A percentile compares a stretch with the other conserved stretches of the same genome.
These are phyloP conservation scores for Kodamaea neixiangensis DNA, from an alignment of 805 yeast genomes.

Conservation along the genomic window DNA sequence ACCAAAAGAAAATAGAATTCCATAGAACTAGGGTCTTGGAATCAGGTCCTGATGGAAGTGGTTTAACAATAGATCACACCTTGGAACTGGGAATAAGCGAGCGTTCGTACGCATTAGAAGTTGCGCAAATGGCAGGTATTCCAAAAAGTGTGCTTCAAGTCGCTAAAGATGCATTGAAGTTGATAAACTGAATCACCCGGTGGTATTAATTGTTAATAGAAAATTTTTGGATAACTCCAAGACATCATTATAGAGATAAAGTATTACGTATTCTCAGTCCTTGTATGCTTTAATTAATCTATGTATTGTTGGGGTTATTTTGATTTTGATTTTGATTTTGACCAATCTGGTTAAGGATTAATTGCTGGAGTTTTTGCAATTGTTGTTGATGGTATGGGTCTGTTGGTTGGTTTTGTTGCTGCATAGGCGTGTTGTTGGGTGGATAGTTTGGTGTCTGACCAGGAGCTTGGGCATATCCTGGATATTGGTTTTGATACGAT, in stretches of 20 bases:
- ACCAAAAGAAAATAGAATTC: conserved; percentile 28
- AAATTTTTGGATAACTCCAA: not conserved
- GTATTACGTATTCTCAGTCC: not conserved
- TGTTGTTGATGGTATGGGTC: conserved; percentile 20
- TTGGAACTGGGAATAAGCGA: conserved; percentile 68
- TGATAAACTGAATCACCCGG: conserved; percentile 1
- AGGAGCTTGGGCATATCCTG: not conserved
- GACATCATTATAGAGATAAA: not conserved
- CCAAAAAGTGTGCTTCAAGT: conserved; percentile 57
- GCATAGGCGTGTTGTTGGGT: not conserved
- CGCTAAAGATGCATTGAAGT: conserved; percentile 44
- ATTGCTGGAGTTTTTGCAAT: conserved; percentile 26
- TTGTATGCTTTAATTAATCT: not conserved
- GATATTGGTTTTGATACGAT: not conserved
- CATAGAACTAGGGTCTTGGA: conserved; percentile 35
- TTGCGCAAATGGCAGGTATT: conserved; percentile 79
- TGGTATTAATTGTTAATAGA: too few relatives aligned
- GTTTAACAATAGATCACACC: conserved; percentile 53
- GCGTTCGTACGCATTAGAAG: conserved; percentile 73
- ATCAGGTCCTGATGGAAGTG: conserved; percentile 14
- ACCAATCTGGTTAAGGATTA: conserved; percentile 22
- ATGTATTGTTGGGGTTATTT: not conserved
- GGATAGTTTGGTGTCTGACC: not conserved
- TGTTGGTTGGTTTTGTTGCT: not conserved
- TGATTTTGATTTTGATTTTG: conserved; percentile 14